Evolutionary conservation across 2,329 filamentous ascomycete genomes (phyloP).

Genomic region (Sporothrix brasiliensis): DNA sequence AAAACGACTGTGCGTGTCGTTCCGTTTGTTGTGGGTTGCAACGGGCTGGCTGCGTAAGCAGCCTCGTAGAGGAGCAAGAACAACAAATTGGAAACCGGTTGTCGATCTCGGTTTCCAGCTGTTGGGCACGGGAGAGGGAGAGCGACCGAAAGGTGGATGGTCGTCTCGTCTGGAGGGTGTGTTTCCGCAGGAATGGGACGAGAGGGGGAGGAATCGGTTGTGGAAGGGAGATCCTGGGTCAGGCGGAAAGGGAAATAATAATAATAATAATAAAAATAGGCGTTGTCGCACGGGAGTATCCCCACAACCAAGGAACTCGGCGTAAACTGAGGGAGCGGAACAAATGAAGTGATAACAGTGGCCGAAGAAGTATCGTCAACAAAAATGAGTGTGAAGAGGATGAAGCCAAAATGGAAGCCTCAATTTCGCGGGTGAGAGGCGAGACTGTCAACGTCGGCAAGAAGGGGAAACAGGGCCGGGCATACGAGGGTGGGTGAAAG

Average conservation of each 20-base stretch:
- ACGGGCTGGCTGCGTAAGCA: not conserved
- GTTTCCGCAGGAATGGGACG: constrained; percentile 27
- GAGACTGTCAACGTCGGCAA: not conserved
- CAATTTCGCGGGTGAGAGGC: constrained; percentile 14
- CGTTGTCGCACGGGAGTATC: constrained; percentile 6
- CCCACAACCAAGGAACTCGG: constrained; percentile 8
- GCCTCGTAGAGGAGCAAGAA: not conserved
- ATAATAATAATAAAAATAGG: constrained; percentile 11
- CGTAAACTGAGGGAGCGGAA: not conserved
- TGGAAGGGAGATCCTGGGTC: not conserved
- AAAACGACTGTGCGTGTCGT: not conserved
- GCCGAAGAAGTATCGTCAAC: not conserved
- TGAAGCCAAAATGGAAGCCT: constrained; percentile 23
- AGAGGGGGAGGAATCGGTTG: not conserved
- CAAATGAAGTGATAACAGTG: not conserved
- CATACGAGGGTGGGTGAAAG: constrained; percentile 22
- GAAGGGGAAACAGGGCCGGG: constrained; percentile 9
- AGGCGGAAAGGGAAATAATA: constrained; percentile 3
- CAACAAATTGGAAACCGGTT: not conserved
- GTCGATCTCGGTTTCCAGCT: constrained; percentile 10
- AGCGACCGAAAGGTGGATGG: not conserved
- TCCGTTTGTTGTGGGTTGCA: constrained; percentile 18
- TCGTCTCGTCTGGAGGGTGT: constrained; percentile 19
- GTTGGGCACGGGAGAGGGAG: constrained; percentile 3
- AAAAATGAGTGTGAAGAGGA: not conserved